phyloP scores from a whole-genome alignment of 176 grass and related monocot genomes.

The Dactylis glomerata region DNA sequence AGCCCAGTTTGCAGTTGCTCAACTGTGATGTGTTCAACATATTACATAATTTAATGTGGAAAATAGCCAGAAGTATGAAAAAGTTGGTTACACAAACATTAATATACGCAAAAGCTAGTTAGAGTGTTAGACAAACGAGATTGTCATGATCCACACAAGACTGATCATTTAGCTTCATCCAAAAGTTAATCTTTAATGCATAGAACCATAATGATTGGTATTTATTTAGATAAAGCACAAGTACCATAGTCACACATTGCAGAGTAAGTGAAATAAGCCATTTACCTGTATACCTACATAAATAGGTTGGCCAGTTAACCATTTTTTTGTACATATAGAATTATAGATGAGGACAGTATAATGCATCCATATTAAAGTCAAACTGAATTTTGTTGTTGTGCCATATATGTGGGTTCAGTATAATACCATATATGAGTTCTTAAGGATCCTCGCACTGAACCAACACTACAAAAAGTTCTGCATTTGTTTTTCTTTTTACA shows the following conservation, averaged over 20 bases:
- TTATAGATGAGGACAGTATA: not conserved
- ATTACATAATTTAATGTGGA: not conserved
- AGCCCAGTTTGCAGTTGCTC: not conserved
- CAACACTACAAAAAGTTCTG: not conserved
- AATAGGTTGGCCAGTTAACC: not conserved
- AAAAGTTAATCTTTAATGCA: slow-evolving; percentile 13
- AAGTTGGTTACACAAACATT: not conserved
- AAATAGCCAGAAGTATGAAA: not conserved
- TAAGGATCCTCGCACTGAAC: not conserved
- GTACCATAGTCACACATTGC: not conserved
- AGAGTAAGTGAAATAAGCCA: slow-evolving; percentile 3
- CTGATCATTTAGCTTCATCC: not conserved
- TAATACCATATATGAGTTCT: not conserved
- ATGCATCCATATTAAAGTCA: slow-evolving; percentile 8
- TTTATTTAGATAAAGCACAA: slow-evolving; percentile 3
- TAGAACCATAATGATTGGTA: slow-evolving; percentile 1
- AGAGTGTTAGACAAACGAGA: not conserved
- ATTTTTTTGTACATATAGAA: not conserved
- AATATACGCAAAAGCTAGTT: not conserved
- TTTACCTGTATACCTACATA: slow-evolving; percentile 18
- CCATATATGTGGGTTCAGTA: not conserved
- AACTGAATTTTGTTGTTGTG: not conserved
- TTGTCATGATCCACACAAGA: not conserved
- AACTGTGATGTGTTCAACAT: not conserved
- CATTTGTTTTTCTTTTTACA: not conserved